Evolutionary conservation across 2,329 filamentous ascomycete species (phyloP).

Genomic region (Stromatinia cepivora): DNA sequence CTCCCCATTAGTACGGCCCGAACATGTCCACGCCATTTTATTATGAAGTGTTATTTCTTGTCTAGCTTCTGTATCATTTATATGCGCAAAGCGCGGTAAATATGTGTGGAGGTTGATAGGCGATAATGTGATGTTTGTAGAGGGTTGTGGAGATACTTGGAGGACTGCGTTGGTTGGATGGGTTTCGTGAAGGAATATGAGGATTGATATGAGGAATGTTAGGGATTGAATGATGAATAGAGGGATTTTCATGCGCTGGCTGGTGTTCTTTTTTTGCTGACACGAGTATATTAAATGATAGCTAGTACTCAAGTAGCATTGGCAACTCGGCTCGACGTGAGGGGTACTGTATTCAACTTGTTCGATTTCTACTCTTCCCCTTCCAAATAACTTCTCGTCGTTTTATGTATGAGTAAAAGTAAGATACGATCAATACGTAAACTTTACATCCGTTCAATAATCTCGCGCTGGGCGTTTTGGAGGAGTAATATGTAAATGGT

Average conservation of each 20-base stretch:
- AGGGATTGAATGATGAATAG: background rate
- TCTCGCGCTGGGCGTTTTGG: background rate
- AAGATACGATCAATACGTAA: background rate
- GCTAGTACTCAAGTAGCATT: too few relatives aligned
- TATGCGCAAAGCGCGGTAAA: background rate
- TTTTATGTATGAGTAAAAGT: background rate
- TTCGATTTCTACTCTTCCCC: background rate
- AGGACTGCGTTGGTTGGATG: too few relatives aligned
- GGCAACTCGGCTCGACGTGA: background rate
- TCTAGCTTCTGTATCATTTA: background rate
- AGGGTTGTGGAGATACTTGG: background rate
- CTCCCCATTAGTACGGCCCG: conserved; percentile 69
- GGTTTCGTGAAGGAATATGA: background rate
- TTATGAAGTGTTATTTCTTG: background rate
- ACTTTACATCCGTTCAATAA: background rate
- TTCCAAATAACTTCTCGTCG: background rate
- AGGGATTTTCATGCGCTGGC: background rate
- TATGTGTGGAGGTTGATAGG: background rate
- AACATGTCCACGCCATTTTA: conserved; percentile 89
- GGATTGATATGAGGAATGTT: background rate
- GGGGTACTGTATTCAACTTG: background rate
- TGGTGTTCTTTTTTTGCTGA: background rate
- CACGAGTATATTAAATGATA: background rate
- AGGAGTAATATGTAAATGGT: background rate
- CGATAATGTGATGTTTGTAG: background rate